Evolutionary conservation across 768 basidiomycete species (phyloP).

Genomic region (Hericium alpestre): DNA sequence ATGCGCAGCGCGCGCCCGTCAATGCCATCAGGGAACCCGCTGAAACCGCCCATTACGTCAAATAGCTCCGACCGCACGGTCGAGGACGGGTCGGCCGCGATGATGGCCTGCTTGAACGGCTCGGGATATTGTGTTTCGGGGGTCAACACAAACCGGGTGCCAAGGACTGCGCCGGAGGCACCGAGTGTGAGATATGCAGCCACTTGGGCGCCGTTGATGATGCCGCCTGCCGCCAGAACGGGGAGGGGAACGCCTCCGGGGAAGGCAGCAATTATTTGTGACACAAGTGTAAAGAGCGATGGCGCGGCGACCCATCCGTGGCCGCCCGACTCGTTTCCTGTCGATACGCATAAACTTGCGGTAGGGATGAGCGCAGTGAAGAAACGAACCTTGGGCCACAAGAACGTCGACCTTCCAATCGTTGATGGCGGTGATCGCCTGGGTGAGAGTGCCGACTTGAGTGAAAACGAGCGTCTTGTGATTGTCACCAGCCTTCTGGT

Average conservation of each 20-base stretch:
- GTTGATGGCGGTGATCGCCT: constrained; percentile 48
- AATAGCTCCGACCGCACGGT: constrained; percentile 24
- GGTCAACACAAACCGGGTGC: constrained; percentile 67
- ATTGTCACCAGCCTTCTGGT: constrained; percentile 28
- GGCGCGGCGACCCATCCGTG: constrained; percentile 52
- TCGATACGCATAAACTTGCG: background rate
- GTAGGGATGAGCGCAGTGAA: background rate
- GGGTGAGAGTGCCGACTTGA: constrained; percentile 49
- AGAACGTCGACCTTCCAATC: constrained; percentile 67
- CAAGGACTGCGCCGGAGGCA: constrained; percentile 56
- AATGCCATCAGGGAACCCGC: constrained; percentile 26
- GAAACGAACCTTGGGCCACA: constrained; percentile 60
- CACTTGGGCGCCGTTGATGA: constrained; percentile 53
- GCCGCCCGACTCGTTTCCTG: constrained; percentile 75
- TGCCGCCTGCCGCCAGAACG: constrained; percentile 66
- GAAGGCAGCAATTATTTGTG: constrained; percentile 38
- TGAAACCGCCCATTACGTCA: constrained; percentile 22
- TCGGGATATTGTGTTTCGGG: constrained; percentile 40
- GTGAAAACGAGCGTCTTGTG: constrained; percentile 49
- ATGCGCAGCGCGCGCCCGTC: constrained; percentile 35
- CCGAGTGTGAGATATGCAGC: constrained; percentile 58
- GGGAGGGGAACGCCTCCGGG: constrained; percentile 32
- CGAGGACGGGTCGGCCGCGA: constrained; percentile 16
- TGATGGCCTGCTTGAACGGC: constrained; percentile 23
- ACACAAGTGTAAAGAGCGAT: constrained; percentile 51